Conservation (phyloP, 2,329 filamentous ascomycete species). For the Neofusicoccum ribis region DNA sequence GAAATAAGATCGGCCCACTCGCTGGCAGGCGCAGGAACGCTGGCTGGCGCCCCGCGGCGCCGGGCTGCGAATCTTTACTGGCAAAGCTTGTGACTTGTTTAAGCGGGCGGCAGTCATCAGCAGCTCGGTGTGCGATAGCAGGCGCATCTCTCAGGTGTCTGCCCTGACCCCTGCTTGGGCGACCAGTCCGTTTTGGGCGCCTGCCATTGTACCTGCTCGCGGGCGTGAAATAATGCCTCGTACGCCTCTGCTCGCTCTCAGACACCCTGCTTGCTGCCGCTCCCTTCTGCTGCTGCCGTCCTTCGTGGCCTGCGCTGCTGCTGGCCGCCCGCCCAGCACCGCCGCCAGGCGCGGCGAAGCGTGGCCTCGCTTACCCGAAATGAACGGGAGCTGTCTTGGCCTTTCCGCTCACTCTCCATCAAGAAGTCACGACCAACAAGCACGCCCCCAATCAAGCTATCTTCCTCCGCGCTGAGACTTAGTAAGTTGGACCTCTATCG, state of each 20-base stretch:
- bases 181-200: conserved; percentile 16
- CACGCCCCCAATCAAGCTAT: conserved; percentile 19
- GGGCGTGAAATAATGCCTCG: conserved; percentile 15
- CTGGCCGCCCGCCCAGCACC: background rate
- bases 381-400: background rate
- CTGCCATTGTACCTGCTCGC: conserved; percentile 18
- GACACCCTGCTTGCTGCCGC: conserved; percentile 1
- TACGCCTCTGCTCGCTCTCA: conserved; percentile 3
- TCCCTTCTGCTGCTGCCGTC: background rate
- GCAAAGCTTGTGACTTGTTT: conserved; percentile 3
- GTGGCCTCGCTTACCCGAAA: conserved; percentile 12
- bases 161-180: background rate
- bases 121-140: conserved; percentile 6
- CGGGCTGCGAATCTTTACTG: too few species aligned
- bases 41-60: too few species aligned
- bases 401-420: conserved; percentile 12
- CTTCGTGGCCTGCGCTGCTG: background rate
- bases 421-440: conserved; percentile 13
- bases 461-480: conserved; percentile 20
- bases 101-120: background rate
- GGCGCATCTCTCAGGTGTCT: conserved; percentile 16
- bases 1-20: background rate
- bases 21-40: background rate
- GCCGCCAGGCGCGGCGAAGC: background rate
- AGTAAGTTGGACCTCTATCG: conserved; percentile 17